Base-by-base conservation (phyloP, 179 eudicot species). In the Camellia oleifera region DNA sequence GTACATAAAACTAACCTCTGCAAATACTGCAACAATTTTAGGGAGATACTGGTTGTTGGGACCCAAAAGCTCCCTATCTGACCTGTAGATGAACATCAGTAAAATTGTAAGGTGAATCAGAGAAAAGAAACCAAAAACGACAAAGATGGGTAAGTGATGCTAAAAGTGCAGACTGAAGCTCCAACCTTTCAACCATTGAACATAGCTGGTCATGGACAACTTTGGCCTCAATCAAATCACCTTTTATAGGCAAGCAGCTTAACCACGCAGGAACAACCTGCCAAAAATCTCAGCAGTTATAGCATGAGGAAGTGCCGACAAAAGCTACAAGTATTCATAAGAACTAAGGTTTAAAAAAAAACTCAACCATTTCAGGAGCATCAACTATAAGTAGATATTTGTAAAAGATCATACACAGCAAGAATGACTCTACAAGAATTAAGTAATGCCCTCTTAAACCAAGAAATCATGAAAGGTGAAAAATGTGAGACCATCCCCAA, bases 251-350 rank as follows among this genome's bases (percentile, higher is more conserved):
- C 80, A 93, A 87, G 86, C 96, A 90, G 75, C 83, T 77, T 82
- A 93, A 76, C 96, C 97, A 93, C 52, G 90, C 94, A 87, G 96
- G 94, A 83, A 94, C 66, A 72, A 94, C 85, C 98, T 94, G 88
- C 74, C 74, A 78, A 75, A 48, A 23, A 84, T 12, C 60, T 62
- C 54, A 78, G 20, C 65, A 71, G 11, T 53, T 4, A 72, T 68
- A 69, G 60, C 53, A 61, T 66, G 61, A 71, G 11, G n/a, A 79
- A 58, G 74, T 63, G 79, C 78, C 50, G 70, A 67, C 17, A 8
- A 32, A 67, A 77, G 53, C 66, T 40, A 80, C 40, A 71, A 70
- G 48, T 6, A 60, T 10, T 64, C 8, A 26, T n/a, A 0, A n/a
- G 46, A 67, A 32, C 3, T 12, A 46, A 58, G 2, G 61, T 18